Base-by-base conservation (phyloP, 2,329 filamentous ascomycete species). In the Polytolypa hystricis region DNA sequence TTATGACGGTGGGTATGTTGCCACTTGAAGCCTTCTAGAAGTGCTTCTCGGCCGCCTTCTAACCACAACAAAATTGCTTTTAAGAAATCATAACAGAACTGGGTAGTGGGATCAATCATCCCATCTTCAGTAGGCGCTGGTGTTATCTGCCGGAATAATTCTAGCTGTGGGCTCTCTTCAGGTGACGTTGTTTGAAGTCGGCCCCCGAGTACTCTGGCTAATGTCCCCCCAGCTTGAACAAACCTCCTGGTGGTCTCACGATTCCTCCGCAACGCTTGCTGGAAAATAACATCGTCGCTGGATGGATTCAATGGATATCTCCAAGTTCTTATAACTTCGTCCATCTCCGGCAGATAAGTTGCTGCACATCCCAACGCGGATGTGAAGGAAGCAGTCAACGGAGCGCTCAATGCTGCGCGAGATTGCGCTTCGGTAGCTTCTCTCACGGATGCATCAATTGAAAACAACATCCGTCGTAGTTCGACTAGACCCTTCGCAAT, bases 21-120 rank as follows among this genome's bases (percentile, higher is more conserved):
- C 35, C 64, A 59, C 27, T 69, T 71, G 51, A 80, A 80, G 0
- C 70, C 73, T 40, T 70, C 61, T 2, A 78, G 52, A 7, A 79
- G 52, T 18, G 64, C 65, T 6, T 66, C 60, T 10, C 71, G 58
- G 7, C 76, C 76, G 21, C 72, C 74, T 37, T 75, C 71, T 2
- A 79, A 56, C 72, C 74, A 80, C 1, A 79, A 59, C 2, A 77
- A 49, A 29, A 79, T 75, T 1, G 75, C 73, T 50, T 74, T 77
- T 17, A 79, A 47, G 45, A 80, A 79, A 44, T 79, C 75, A 46
- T 77, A 78, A n/a, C 65, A 65, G 49, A 79, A 79, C 10, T 69
- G 67, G 30, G 73, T 65, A 14, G 63, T 57, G 5, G 47, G 45
- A 9, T 61, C 48, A 14, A 64, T 48, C 21, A 50, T 35, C 38